Evolutionary conservation across 176 grass and related monocot species (phyloP), one percentile per base, ranked within the genome.

Genomic region (Lolium multiflorum): DNA sequence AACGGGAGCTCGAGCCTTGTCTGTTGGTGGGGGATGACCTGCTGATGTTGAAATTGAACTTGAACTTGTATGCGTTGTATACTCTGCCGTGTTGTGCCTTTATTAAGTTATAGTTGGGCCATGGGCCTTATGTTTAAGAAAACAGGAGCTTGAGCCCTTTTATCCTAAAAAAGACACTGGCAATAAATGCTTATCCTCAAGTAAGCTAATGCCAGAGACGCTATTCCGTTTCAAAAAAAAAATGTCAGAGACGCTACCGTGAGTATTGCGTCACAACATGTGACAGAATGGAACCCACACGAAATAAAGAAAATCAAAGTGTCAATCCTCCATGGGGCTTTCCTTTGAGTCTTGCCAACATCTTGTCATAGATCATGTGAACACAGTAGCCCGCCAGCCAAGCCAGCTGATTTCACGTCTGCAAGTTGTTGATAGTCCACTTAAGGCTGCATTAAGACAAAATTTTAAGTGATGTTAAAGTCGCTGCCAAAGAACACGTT

Each of bases 381-480:
- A 76, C 73, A 76, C 48, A 51, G 47, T 75, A 18, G 24, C 4
- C 71, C 28, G 71, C 14, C 74, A 76, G 74, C 74, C 31, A 76
- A 11, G 49, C 25, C 4, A 76, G 15, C 72, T 16, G 8, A 55
- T 18, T 76, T 55, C 74, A 55, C 16, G 51, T 35, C 74, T 55
- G 25, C 8, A 76, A 55, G 49, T 54, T 76, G 49, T 76, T 76
- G 74, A 76, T 76, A 76, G 74, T 76, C 49, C 49, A 76, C 49
- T 55, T 25, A 54, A 54, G 26, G 49, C 25, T 55, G 49, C 25
- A 76, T 5, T 0, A 4, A 54, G 49, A 76, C 8, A 76, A 67
- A 35, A 35, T 28, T 52, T 5, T 25, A 35, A 18, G 38, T 71
- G 67, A 0, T 44, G 39, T 43, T 18, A 43, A 75, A 76, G 73